Evolutionary conservation across 768 basidiomycete genomes (phyloP).

Genomic region (Boletus rufocinnamomeus): DNA sequence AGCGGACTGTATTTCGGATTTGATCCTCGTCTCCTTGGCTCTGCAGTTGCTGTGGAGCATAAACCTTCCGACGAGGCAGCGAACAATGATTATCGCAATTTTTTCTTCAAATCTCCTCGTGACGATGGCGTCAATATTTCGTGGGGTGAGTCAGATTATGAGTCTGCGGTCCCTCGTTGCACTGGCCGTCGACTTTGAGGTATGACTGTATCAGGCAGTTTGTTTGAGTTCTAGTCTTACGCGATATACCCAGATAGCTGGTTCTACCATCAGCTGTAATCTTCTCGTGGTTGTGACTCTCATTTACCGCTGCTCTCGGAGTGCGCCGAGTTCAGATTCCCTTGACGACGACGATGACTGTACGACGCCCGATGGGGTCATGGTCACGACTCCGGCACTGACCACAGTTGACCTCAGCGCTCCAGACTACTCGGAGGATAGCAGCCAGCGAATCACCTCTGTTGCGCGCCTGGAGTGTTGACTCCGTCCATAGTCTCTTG

Average conservation of each 20-base stretch:
- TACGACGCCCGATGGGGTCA: constrained; percentile 1
- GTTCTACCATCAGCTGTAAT: constrained; percentile 22
- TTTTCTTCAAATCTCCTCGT: constrained; percentile 17
- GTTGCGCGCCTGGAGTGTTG: background rate
- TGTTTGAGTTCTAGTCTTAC: background rate
- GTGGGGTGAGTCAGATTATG: constrained; percentile 17
- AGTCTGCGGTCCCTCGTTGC: constrained; percentile 5
- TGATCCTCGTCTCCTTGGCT: constrained; percentile 17
- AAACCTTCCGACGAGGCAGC: constrained; percentile 16
- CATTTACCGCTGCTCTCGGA: constrained; percentile 16
- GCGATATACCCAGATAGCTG: constrained; percentile 13
- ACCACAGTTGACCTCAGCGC: constrained; percentile 18
- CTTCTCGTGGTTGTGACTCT: constrained; percentile 23
- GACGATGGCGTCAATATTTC: constrained; percentile 14
- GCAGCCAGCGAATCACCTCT: background rate
- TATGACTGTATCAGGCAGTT: background rate
- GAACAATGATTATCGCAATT: constrained; percentile 14
- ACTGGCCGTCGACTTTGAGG: constrained; percentile 19
- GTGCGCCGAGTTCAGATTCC: background rate
- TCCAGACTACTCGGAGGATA: background rate
- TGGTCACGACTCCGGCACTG: constrained; percentile 6
- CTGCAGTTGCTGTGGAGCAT: constrained; percentile 13
- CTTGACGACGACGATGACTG: constrained; percentile 16
- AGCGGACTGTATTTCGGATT: constrained; percentile 29
- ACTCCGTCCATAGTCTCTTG: background rate